Conservation (phyloP, 768 basidiomycete species). For the Mycena maculata region DNA sequence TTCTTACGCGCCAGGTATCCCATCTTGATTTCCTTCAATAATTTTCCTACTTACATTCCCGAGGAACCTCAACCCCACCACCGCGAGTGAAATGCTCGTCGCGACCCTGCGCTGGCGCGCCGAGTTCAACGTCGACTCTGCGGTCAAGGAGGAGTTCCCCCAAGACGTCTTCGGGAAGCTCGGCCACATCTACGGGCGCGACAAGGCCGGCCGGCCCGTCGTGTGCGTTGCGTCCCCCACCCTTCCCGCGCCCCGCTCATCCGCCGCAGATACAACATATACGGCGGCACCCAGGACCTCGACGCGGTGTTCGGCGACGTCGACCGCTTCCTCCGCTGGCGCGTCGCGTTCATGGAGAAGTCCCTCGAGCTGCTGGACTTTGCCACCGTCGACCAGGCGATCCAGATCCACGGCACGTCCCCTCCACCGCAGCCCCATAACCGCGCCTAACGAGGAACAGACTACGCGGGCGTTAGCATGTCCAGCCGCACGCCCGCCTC, state of each 20-base stretch:
- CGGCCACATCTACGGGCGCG: conserved; percentile 74
- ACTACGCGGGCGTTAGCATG: conserved; percentile 80
- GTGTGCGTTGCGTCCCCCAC: conserved; percentile 58
- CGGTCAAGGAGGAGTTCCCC: conserved; percentile 70
- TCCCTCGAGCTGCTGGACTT: conserved; percentile 75
- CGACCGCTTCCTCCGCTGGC: conserved; percentile 83
- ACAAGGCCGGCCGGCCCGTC: conserved; percentile 77
- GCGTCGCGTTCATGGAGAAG: conserved; percentile 81
- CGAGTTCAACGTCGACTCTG: conserved; percentile 70
- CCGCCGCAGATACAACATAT: conserved; percentile 78
- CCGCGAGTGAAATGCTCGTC: conserved; percentile 42
- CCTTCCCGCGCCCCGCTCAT: neutral
- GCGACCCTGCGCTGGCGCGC: conserved; percentile 79
- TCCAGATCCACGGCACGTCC: conserved; percentile 76
- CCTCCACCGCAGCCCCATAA: neutral
- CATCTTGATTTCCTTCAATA: neutral
- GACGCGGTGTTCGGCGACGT: conserved; percentile 83
- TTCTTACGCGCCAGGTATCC: conserved; percentile 81
- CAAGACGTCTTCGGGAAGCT: conserved; percentile 71
- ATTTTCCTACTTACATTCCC: neutral
- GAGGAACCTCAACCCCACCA: conserved; percentile 28
- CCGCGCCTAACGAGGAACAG: conserved; percentile 47
- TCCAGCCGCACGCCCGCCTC: conserved; percentile 77
- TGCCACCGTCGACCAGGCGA: conserved; percentile 73
- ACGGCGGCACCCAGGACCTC: conserved; percentile 75